Evolutionary conservation across 306 rosid genomes (phyloP).

Genomic region (Cicer arietinum): DNA sequence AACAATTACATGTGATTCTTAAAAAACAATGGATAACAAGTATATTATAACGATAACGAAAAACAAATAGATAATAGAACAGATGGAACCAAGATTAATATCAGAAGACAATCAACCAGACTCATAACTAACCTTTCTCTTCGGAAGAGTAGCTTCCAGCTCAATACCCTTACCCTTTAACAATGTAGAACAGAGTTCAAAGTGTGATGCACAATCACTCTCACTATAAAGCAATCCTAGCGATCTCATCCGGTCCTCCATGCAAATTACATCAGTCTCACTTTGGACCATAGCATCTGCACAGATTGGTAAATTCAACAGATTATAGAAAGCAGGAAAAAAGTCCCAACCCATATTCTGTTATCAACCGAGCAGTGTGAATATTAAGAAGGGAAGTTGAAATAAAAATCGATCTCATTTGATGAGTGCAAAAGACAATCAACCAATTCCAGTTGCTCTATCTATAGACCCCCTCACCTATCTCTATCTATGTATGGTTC

Average conservation of each 20-base stretch:
- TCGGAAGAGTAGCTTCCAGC: slow-evolving; percentile 58
- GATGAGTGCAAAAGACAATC: slow-evolving; percentile 15
- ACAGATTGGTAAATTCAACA: slow-evolving; percentile 49
- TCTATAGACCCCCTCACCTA: slow-evolving; percentile 13
- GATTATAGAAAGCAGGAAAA: slow-evolving; percentile 30
- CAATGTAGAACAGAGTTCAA: slow-evolving; percentile 52
- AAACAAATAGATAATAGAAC: neutral
- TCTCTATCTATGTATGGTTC: slow-evolving; percentile 16
- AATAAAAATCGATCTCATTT: slow-evolving; percentile 18
- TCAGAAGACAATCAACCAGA: slow-evolving; percentile 21
- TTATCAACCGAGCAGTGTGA: slow-evolving; percentile 19
- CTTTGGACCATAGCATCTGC: slow-evolving; percentile 65
- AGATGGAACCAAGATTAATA: slow-evolving; percentile 1
- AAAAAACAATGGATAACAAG: slow-evolving; percentile 16
- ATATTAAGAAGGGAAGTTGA: slow-evolving; percentile 18
- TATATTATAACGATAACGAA: neutral
- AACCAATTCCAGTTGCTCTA: slow-evolving; percentile 8
- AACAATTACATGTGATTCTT: slow-evolving; percentile 30
- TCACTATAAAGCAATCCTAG: slow-evolving; percentile 64
- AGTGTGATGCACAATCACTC: slow-evolving; percentile 54
- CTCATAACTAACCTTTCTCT: slow-evolving; percentile 65
- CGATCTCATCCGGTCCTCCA: slow-evolving; percentile 77
- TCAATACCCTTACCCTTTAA: slow-evolving; percentile 67
- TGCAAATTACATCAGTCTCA: slow-evolving; percentile 58
- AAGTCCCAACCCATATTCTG: slow-evolving; percentile 31